Base-by-base conservation (phyloP, 2,329 filamentous ascomycete species). In the Fusarium subtropicale region DNA sequence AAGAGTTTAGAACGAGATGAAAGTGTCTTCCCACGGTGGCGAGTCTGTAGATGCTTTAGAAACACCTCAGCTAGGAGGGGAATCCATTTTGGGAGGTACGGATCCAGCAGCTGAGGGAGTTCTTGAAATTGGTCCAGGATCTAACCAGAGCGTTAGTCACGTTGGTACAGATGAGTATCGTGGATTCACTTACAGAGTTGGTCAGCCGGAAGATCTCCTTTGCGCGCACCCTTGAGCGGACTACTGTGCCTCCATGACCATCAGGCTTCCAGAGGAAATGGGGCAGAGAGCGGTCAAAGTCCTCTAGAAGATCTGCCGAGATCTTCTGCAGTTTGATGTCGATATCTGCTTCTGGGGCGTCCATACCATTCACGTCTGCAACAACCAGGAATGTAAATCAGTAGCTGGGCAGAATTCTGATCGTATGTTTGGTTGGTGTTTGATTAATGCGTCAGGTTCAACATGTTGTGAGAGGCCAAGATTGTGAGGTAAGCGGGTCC, bases 121-220 rank as follows among this genome's bases (percentile, higher is more conserved):
- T 97, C 94, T 84, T 98, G 95, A 73, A 98, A 99, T 3, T 92
- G 90, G 72, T 97, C 94, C 51, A 99, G 88, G 7, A 87, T 78
- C 83, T 86, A 31, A 51, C 3, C 36, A 18, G 36, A 50, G 24
- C 7, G 39, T 71, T 5, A 71, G 64, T 18, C 7, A 15, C 11
- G 10, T 42, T n/a, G 10, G 16, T 7, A 4, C 18, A 16, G 13
- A 9, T 52, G 36, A 9, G 26, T 16, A 13, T 20, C 4, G 2
- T 5, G 12, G 12, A 12, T 7, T 26, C 12, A 13, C 73, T 75
- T 72, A 88, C 87, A 68, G 80, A 75, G 20, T 80, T 82, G 20
- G 83, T 83, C 39, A 87, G 74, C 54, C 84, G 80, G 41, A 81
- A 75, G 4, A 83, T 83, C 72, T 88, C 86, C 55, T 82, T 79